A percentile compares a stretch with the other conserved stretches of the same genome.
Evolutionary conservation across 306 rosid genomes (phyloP).

Genomic region (Cicer chorassanicum): DNA sequence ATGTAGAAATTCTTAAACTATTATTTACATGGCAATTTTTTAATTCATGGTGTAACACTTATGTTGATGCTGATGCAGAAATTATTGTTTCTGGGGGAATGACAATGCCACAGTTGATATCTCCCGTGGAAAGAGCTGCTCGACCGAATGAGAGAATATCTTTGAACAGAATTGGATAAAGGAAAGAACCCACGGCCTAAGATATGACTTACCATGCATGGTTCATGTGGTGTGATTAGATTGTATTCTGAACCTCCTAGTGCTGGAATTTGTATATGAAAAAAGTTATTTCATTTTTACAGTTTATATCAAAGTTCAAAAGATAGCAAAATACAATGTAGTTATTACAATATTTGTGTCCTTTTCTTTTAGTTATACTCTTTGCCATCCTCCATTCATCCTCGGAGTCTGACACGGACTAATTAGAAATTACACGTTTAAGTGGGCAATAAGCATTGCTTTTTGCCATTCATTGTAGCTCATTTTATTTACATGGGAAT

Average conservation of each 20-base stretch:
- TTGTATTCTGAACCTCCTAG: conserved; percentile 7
- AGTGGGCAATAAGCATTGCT: neutral
- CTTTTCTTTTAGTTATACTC: neutral
- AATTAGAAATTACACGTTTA: neutral
- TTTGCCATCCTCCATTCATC: neutral
- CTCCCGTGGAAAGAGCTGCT: conserved; percentile 66
- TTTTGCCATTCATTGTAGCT: neutral
- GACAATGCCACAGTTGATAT: conserved; percentile 85
- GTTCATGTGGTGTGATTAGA: neutral
- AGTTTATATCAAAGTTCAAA: conserved; percentile 11
- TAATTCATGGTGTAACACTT: neutral
- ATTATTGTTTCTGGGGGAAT: conserved; percentile 92
- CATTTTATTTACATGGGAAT: neutral
- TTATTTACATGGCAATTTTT: neutral
- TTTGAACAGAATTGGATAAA: conserved; percentile 64
- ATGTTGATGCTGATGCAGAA: conserved; percentile 57
- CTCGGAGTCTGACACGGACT: neutral
- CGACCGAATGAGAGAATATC: conserved; percentile 64
- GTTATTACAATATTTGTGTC: conserved; percentile 13
- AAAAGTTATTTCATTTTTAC: conserved; percentile 22
- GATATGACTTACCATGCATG: conserved; percentile 18
- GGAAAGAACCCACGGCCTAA: conserved; percentile 21
- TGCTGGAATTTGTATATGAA: conserved; percentile 20
- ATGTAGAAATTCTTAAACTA: neutral
- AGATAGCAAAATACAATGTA: conserved; percentile 25